Percentiles rank a stretch among this genome's conserved stretches.
Evolutionary conservation across 169 alveolate species (phyloP).

Genomic region (Cryptosporidium canis): DNA sequence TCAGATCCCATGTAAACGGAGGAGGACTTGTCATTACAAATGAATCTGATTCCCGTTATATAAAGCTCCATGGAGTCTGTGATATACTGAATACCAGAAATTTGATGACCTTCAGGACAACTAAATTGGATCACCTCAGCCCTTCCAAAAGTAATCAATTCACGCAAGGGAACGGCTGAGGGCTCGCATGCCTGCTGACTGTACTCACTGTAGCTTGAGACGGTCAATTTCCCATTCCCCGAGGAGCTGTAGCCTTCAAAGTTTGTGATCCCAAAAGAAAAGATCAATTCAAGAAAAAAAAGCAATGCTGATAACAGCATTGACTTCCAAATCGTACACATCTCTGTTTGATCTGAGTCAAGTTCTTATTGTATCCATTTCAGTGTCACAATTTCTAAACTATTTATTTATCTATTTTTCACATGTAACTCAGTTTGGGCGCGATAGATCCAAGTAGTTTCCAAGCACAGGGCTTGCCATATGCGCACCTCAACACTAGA

Average conservation of each 20-base stretch:
- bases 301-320: not conserved
- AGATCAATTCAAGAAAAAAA: not conserved
- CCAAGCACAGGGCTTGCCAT: not conserved
- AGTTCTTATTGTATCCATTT: not conserved
- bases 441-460: slow-evolving; percentile 55
- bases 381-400: not conserved
- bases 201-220: not conserved
- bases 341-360: not conserved
- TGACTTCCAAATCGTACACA: not conserved
- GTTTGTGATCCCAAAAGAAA: not conserved
- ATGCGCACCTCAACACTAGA: not conserved
- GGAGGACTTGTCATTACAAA: slow-evolving; percentile 20
- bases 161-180: slow-evolving; percentile 36
- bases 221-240: slow-evolving; percentile 29
- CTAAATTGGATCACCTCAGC: not conserved
- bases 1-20: slow-evolving; percentile 38
- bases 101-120: slow-evolving; percentile 28
- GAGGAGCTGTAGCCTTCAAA: slow-evolving; percentile 10
- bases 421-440: slow-evolving; percentile 44
- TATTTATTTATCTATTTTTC: not conserved
- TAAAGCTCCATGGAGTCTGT: slow-evolving; percentile 40
- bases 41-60: slow-evolving; percentile 49
- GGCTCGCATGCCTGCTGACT: not conserved
- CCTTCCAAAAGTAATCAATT: slow-evolving; percentile 15
- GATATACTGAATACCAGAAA: slow-evolving; percentile 16